Evolutionary conservation across 139 green algal species (phyloP).

Genomic region (Volvox africanus): DNA sequence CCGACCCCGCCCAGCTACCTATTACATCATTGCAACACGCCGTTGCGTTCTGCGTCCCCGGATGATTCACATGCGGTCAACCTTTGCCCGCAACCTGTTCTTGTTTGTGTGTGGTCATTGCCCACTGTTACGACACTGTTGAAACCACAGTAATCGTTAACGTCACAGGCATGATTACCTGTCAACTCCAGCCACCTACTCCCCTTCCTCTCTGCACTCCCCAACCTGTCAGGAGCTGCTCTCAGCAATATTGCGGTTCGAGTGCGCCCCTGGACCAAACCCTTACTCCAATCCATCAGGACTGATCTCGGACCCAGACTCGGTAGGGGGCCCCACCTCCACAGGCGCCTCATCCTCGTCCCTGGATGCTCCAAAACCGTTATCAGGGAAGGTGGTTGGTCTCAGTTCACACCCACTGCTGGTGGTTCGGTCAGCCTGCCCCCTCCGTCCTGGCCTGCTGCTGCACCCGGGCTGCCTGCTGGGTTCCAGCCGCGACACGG

Average conservation of each 20-base stretch:
- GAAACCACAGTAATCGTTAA: no score
- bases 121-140: background rate
- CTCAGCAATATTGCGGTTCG: background rate
- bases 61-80: background rate
- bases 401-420: background rate
- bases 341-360: no score
- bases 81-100: background rate
- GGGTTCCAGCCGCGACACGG: background rate
- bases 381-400: no score
- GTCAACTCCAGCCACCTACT: background rate
- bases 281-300: background rate
- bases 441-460: slow-evolving; percentile 23
- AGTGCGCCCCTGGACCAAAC: background rate
- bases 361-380: no score
- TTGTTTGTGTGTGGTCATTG: background rate
- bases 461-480: slow-evolving; percentile 50
- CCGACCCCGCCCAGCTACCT: no score
- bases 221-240: background rate
- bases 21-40: no score
- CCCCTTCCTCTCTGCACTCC: background rate
- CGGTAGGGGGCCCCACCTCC: background rate
- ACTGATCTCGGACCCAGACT: background rate
- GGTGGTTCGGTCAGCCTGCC: slow-evolving; percentile 11
- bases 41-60: background rate
- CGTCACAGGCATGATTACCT: no score